A percentile compares a stretch with the other conserved stretches of the same genome.
Conservation (phyloP, 2,329 filamentous ascomycete genomes). For the Claviceps spartinae region DNA sequence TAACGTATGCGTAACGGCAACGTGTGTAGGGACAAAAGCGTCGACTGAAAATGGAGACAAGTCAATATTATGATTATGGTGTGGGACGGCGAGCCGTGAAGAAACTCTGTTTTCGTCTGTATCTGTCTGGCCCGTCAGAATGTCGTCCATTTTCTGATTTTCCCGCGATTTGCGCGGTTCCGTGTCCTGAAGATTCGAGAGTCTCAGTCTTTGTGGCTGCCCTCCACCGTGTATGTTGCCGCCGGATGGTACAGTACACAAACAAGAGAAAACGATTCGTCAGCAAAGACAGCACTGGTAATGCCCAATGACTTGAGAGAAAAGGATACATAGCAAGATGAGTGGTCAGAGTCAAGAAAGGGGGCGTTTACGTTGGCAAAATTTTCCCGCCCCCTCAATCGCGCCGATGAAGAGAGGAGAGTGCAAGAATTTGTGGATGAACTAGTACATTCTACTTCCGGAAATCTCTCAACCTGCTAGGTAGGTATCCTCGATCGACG, state of each 20-base stretch:
- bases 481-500: background rate
- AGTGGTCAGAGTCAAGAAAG: background rate
- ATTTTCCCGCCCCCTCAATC: background rate
- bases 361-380: background rate
- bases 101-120: conserved; percentile 6
- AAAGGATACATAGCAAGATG: background rate
- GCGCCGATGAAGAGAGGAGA: background rate
- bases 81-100: background rate
- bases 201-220: too few species aligned
- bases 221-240: background rate
- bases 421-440: background rate
- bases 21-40: background rate
- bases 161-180: background rate
- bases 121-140: background rate
- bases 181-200: background rate
- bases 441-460: background rate
- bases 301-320: background rate
- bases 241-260: background rate
- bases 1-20: too few species aligned
- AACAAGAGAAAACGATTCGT: background rate
- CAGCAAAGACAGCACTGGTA: background rate
- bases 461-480: background rate
- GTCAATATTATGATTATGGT: background rate
- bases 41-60: background rate
- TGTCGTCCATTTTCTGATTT: background rate